These are phyloP conservation scores for Phyllosticta citrichinensis DNA, from an alignment of 2,329 filamentous ascomycete species.

Conservation along the genomic window DNA sequence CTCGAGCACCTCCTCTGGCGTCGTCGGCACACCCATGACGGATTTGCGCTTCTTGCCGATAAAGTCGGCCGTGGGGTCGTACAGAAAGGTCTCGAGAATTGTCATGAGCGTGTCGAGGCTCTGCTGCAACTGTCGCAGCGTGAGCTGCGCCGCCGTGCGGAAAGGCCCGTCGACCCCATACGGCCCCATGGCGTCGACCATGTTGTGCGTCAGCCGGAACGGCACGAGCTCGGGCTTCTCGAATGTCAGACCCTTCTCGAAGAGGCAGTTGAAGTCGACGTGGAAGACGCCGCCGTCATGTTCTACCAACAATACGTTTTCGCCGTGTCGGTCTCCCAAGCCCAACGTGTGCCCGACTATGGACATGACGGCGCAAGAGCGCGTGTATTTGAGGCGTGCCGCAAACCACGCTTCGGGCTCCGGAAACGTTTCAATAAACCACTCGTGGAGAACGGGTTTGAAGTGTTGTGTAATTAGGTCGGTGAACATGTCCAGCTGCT, in stretches of 20 bases:
- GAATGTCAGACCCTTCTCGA: conserved; percentile 95
- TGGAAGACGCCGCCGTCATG: conserved; percentile 90
- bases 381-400: conserved; percentile 78
- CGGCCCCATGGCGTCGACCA: conserved; percentile 94
- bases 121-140: conserved; percentile 70
- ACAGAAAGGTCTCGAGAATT: conserved; percentile 90
- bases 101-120: conserved; percentile 97
- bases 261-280: conserved; percentile 98
- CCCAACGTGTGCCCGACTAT: conserved; percentile 94
- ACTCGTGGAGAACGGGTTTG: conserved; percentile 76
- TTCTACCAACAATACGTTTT: conserved; percentile 93
- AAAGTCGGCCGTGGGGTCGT: conserved; percentile 92
- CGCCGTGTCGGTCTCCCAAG: conserved; percentile 88
- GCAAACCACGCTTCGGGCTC: conserved; percentile 88
- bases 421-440: conserved; percentile 93
- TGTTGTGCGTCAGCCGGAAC: conserved; percentile 96
- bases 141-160: conserved; percentile 80
- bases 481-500: conserved; percentile 59
- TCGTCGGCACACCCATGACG: conserved; percentile 50
- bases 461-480: conserved; percentile 56
- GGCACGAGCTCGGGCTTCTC: conserved; percentile 90
- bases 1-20: conserved; percentile 73
- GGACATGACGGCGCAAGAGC: conserved; percentile 97
- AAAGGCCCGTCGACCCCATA: conserved; percentile 91
- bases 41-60: conserved; percentile 56